Base-by-base conservation (phyloP, 2,329 filamentous ascomycete species). In the Cladosporium cucumerinum region DNA sequence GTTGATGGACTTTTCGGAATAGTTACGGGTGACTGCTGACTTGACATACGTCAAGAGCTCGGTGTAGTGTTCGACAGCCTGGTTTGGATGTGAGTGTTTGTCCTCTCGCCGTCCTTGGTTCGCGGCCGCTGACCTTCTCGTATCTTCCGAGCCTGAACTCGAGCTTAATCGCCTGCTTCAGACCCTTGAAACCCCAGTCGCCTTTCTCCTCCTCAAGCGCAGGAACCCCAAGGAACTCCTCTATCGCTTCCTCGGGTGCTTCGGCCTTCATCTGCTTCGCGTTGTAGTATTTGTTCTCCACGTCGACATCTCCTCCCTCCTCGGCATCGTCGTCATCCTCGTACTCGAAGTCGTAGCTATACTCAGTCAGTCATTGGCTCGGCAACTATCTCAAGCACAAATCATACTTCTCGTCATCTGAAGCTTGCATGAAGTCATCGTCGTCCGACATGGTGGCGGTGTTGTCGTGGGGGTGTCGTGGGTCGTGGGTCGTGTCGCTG, bases 221-320 rank as follows among this genome's bases (percentile, higher is more conserved):
- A 5, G 92, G 93, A 68, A 99, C 89, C 34, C 87, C 90, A n/a
- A 98, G 81, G 73, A 99, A 99, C 77, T 98, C 94, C 39, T 89
- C 87, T 64, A 99, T 90, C 1, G 95, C 95, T 71, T 92, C 92
- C 73, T 95, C 87, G 0, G 94, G 93, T 65, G 93, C 92, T 68
- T 89, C 89, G 51, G 84, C 83, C 82, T 98, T 99, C 76, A 96
- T 88, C 81, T 98, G 94, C 80, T 99, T 99, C 51, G 95, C 95
- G 79, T 97, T 98, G 85, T 98, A 99, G 83, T 99, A 99, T 81
- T 97, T 97, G 83, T 99, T 99, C 78, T 99, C 95, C 77, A 98
- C 96, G 71, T 94, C 93, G 72, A 97, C 91, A 76, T 97, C 92
- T 65, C 89, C 93, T 34, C 86, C 87, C 65, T 97, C 89, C 51